Evolutionary conservation across 495 filamentous ascomycete species (phyloP).

Genomic region (Hyaloscypha variabilis): DNA sequence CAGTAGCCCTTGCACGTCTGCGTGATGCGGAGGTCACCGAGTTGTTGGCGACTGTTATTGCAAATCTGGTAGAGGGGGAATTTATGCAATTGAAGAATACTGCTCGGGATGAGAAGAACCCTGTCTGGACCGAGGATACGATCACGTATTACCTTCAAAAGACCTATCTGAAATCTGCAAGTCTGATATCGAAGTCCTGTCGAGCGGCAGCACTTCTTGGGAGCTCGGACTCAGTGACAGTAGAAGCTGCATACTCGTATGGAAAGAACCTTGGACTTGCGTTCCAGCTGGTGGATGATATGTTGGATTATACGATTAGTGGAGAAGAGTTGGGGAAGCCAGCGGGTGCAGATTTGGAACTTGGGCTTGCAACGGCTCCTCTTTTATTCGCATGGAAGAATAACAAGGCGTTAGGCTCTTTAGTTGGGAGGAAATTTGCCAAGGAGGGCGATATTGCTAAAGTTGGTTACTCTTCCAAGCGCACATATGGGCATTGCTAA

Average conservation of each 20-base stretch:
- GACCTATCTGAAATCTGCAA: slow-evolving; percentile 96
- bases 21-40: slow-evolving; percentile 93
- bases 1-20: slow-evolving; percentile 87
- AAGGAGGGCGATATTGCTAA: slow-evolving; percentile 79
- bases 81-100: slow-evolving; percentile 99
- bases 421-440: slow-evolving; percentile 91
- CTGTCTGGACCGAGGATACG: slow-evolving; percentile 81
- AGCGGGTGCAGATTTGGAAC: slow-evolving; percentile 88
- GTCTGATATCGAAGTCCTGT: slow-evolving; percentile 93
- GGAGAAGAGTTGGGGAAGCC: slow-evolving; percentile 89
- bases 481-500: neutral
- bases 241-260: slow-evolving; percentile 89
- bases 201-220: slow-evolving; percentile 87
- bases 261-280: slow-evolving; percentile 91
- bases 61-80: slow-evolving; percentile 96
- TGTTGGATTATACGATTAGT: slow-evolving; percentile 93
- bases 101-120: slow-evolving; percentile 78
- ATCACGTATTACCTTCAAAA: slow-evolving; percentile 97
- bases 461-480: slow-evolving; percentile 51
- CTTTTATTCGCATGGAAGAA: slow-evolving; percentile 95
- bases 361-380: slow-evolving; percentile 94
- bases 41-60: slow-evolving; percentile 92
- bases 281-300: slow-evolving; percentile 98
- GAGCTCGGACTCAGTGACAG: slow-evolving; percentile 71
- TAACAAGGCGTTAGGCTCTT: slow-evolving; percentile 76